These are phyloP conservation scores for Cladosporium sp. DNA, from an alignment of 2,329 filamentous ascomycete genomes.

Conservation along the genomic window DNA sequence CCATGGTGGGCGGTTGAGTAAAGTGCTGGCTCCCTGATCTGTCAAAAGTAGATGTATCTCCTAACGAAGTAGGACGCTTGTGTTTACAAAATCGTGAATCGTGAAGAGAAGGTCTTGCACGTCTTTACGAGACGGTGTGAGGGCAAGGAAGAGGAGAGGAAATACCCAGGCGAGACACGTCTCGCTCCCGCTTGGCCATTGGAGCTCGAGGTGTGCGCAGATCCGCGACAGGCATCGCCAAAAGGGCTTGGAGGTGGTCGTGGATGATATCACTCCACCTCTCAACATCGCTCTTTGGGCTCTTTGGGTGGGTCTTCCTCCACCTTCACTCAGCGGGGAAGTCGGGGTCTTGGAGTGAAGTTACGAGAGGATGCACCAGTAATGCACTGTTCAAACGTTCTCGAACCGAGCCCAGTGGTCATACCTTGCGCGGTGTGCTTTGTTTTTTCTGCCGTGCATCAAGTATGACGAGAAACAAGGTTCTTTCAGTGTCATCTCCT, in stretches of 20 bases:
- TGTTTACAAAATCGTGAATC: not conserved
- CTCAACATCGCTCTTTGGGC: conserved; percentile 7
- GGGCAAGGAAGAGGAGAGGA: not conserved
- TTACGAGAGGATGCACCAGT: too few species aligned
- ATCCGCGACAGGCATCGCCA: conserved; percentile 1
- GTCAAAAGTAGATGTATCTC: too few species aligned
- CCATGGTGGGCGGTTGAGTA: conserved; percentile 7
- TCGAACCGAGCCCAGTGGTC: too few species aligned
- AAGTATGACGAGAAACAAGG: too few species aligned
- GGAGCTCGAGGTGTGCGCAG: conserved; percentile 1
- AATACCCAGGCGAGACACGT: not conserved
- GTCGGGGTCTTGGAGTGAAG: too few species aligned
- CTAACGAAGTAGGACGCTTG: not conserved
- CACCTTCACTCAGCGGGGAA: not conserved
- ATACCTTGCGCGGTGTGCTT: too few species aligned
- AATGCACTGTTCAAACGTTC: too few species aligned
- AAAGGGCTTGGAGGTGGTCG: conserved; percentile 3
- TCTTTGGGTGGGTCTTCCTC: not conserved
- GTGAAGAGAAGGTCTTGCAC: not conserved
- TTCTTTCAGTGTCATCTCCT: too few species aligned
- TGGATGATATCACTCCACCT: conserved; percentile 11
- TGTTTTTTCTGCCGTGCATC: too few species aligned
- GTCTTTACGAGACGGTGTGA: not conserved
- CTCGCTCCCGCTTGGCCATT: conserved; percentile 7
- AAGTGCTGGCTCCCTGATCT: not conserved